Evolutionary conservation across 371 early-diverging fungal genomes (phyloP).

Genomic region (Capillidium rhysosporum): DNA sequence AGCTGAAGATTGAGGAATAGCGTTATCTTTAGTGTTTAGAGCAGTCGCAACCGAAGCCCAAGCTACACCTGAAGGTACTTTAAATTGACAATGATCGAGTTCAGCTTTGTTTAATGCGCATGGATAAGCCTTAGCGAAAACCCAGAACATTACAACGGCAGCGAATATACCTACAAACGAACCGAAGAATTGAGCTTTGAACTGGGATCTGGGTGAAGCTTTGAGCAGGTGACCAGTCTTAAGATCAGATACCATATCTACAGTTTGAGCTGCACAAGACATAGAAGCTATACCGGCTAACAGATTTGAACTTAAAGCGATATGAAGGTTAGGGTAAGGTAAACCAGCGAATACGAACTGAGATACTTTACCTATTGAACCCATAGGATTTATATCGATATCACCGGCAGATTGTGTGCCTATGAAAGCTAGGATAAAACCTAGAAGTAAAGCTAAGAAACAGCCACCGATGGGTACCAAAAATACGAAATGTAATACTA

Average conservation of each 20-base stretch:
- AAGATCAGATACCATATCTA: constrained; percentile 44
- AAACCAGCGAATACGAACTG: constrained; percentile 35
- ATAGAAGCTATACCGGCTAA: constrained; percentile 37
- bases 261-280: constrained; percentile 36
- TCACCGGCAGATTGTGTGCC: constrained; percentile 43
- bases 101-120: constrained; percentile 15
- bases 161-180: constrained; percentile 32
- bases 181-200: constrained; percentile 39
- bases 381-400: constrained; percentile 43
- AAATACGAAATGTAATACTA: constrained; percentile 31
- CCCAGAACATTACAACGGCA: constrained; percentile 30
- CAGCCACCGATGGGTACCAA: constrained; percentile 27
- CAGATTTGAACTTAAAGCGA: constrained; percentile 23
- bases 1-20: constrained; percentile 11
- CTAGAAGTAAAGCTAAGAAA: constrained; percentile 34
- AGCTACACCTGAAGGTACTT: constrained; percentile 28
- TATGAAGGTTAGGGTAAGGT: constrained; percentile 27
- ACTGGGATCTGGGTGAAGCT: constrained; percentile 40
- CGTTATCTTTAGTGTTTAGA: constrained; percentile 8
- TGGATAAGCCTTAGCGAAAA: constrained; percentile 36
- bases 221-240: constrained; percentile 40
- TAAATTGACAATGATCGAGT: constrained; percentile 21
- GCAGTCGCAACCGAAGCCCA: constrained; percentile 35
- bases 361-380: constrained; percentile 33
- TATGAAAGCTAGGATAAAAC: constrained; percentile 41